Evolutionary conservation across 1,284 basidiomycete genomes (phyloP), one percentile per base, ranked within the genome.

Genomic region (Thelephora terrestris): DNA sequence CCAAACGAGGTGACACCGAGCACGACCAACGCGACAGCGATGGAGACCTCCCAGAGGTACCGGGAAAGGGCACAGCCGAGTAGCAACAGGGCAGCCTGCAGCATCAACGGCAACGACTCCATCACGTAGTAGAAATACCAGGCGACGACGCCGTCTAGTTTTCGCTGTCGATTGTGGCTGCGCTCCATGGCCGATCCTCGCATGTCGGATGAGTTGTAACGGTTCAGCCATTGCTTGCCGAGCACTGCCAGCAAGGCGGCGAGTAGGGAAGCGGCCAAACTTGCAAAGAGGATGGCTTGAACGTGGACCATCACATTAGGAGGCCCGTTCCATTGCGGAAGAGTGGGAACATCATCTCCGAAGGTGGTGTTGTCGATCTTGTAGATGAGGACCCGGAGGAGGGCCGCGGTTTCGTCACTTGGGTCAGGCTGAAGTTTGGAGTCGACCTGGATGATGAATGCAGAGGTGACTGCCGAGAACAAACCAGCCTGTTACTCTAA

Each of bases 391-490:
- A 46, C 24, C 45, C 23, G 32, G 45, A 46, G 45, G n/a, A 46
- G 23, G 21, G 35, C 45, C 16, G 29, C 27, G 32, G 45, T 46
- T 7, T 25, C 37, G 17, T 52, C 24, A 14, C 27, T 25, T 4
- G 16, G 18, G 42, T 52, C 37, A n/a, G 38, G 25, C 47, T 52
- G 51, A 14, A 52, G 23, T 42, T 36, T 24, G 4, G 43, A 39
- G 32, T 47, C 47, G n/a, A 48, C 27, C 16, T 50, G 45, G n/a
- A 50, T 43, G 4, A 50, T 36, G 36, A 52, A 52, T 18, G 51
- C 51, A 5, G 51, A 46, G 17, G 49, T 21, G 1, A n/a, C n/a
- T n/a, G n/a, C n/a, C n/a, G n/a, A n/a, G n/a, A n/a, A n/a, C n/a
- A 52, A 43, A 34, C 51, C 51, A 39, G 37, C 37, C 37, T 39